Evolutionary conservation across 768 basidiomycete genomes (phyloP), one percentile per base, ranked within the genome.

Genomic region (Mycena leptocephala): DNA sequence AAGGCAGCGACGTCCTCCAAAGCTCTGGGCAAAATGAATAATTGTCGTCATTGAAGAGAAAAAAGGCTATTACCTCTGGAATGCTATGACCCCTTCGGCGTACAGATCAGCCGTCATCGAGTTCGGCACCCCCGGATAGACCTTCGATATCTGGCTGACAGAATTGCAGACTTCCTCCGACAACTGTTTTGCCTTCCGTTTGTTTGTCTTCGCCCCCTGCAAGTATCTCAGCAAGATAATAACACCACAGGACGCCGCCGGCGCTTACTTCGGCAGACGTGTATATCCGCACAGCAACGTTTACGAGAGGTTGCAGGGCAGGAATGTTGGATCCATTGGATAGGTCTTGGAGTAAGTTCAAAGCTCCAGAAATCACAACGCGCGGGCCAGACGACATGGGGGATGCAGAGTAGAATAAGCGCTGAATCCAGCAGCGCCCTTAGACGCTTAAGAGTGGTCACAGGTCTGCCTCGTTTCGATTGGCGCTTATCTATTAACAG

Each of bases 281-380:
- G 39, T 63, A 43, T 26, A 63, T 63, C 14, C 62, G 37, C 24
- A 63, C 62, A 22, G 62, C 62, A 37, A 63, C 14, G 13, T 22
- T 63, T 16, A 63, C 62, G 6, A 63, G 62, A 37, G 62, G 62
- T 43, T 63, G 39, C 24, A 63, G 39, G 9, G 11, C 37, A 16
- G 62, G 62, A 39, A 43, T 43, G 41, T 63, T 63, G 35, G 62
- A 63, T 11, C 62, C 62, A 63, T 43, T 63, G 10, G 62, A 63
- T 37, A 63, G 16, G 35, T 63, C 62, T 22, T 63, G 62, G 62
- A 63, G 37, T n/a, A 63, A 5, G 37, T 63, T 63, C 2, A 63
- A 24, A 18, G 39, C 37, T 43, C 24, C 39, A 16, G 22, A 37
- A 6, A 63, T 24, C 9, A 43, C 3, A 9, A 43, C 33, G 32